These are phyloP conservation scores for Kwoniella shivajii DNA, from an alignment of 1,284 basidiomycete species.

Conservation along the genomic window DNA sequence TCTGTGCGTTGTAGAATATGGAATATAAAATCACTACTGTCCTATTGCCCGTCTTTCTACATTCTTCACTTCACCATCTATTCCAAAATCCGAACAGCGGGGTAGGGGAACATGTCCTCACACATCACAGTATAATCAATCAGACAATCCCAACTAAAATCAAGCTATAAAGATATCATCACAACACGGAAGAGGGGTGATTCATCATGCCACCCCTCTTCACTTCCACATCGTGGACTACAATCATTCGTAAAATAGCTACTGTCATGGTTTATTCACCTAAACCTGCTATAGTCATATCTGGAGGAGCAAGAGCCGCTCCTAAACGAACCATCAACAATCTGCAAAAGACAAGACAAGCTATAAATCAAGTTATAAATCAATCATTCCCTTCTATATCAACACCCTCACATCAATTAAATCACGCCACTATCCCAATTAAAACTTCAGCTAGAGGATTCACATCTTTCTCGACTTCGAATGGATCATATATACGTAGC, in stretches of 20 bases:
- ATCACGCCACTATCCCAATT: conserved; percentile 21
- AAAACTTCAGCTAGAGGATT: conserved; percentile 9
- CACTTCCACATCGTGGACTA: conserved; percentile 28
- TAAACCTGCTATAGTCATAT: conserved; percentile 1
- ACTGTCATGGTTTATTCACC: conserved; percentile 21
- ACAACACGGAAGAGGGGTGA: background rate
- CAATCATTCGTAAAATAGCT: conserved; percentile 24
- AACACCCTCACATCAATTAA: conserved; percentile 23
- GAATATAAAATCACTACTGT: background rate
- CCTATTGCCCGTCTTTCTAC: background rate
- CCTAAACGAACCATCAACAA: conserved; percentile 14
- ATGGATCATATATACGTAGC: too few species aligned
- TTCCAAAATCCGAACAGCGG: background rate
- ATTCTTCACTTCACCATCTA: background rate
- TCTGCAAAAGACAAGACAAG: conserved; percentile 7
- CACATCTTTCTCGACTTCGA: conserved; percentile 1
- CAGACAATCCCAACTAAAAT: background rate
- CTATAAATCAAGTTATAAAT: conserved; percentile 18
- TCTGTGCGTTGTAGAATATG: background rate
- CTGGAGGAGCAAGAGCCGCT: background rate
- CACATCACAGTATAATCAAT: background rate
- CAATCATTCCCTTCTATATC: conserved; percentile 32
- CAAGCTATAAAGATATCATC: background rate
- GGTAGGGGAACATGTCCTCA: background rate
- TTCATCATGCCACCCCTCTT: conserved; percentile 34